Conservation (phyloP, 2,329 filamentous ascomycete species). For the Aspergillus brunneoviolaceus region DNA sequence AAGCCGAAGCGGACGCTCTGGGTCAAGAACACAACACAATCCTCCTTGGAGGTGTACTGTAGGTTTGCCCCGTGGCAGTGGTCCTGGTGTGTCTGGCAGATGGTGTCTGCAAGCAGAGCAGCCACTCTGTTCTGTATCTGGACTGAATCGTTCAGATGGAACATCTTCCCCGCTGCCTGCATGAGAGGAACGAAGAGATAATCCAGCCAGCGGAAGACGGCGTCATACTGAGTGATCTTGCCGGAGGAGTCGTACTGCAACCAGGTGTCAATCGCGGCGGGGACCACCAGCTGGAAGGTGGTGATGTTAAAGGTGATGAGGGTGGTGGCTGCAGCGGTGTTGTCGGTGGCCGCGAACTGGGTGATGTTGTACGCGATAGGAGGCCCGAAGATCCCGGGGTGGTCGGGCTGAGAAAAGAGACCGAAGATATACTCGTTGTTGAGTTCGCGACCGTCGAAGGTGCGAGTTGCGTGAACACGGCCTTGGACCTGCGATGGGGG, state of each 20-base stretch:
- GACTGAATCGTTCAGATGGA: constrained; percentile 17
- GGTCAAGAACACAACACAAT: constrained; percentile 23
- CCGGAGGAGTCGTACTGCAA: constrained; percentile 8
- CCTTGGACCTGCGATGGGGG: constrained; percentile 23
- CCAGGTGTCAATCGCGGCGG: constrained; percentile 19
- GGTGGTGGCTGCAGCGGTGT: constrained; percentile 22
- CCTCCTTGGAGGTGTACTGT: constrained; percentile 21
- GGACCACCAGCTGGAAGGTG: constrained; percentile 20
- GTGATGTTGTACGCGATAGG: constrained; percentile 28
- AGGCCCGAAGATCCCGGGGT: constrained; percentile 22
- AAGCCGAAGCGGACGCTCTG: constrained; percentile 24
- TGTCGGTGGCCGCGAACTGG: constrained; percentile 24
- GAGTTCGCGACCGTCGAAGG: constrained; percentile 26
- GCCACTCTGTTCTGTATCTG: constrained; percentile 2
- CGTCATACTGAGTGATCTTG: constrained; percentile 22
- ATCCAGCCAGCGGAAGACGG: constrained; percentile 21
- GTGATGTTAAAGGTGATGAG: constrained; percentile 28
- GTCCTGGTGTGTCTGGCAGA: constrained; percentile 23
- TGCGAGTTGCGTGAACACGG: constrained; percentile 28
- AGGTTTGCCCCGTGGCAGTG: constrained; percentile 21
- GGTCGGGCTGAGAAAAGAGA: constrained; percentile 22
- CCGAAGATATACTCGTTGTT: constrained; percentile 32
- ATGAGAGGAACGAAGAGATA: constrained; percentile 11
- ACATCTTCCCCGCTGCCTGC: constrained; percentile 13
- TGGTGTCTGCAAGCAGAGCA: constrained; percentile 17